phyloP scores from a whole-genome alignment of 495 filamentous ascomycete species.

The Penicillium chermesinum region DNA sequence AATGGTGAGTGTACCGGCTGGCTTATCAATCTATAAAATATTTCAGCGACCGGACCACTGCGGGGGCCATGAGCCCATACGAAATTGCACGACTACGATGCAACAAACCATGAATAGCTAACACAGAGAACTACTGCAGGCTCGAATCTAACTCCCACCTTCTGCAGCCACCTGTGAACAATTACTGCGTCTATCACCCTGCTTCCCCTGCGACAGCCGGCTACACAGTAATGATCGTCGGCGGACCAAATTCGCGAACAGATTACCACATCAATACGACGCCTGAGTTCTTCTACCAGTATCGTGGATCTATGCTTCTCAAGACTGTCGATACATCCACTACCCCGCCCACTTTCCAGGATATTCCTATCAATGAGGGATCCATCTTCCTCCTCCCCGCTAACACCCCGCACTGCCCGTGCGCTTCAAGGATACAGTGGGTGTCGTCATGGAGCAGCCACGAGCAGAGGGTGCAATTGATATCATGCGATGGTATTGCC shows the following conservation, averaged over 20 bases:
- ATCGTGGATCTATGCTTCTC: conserved; percentile 86
- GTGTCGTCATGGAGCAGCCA: conserved; percentile 85
- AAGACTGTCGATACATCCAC: conserved; percentile 71
- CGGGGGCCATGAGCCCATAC: conserved; percentile 3
- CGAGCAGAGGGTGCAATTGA: conserved; percentile 67
- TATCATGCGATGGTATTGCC: conserved; percentile 80
- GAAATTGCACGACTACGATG: too few species aligned
- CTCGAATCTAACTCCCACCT: conserved; percentile 88
- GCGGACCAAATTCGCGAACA: conserved; percentile 91
- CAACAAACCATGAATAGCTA: too few species aligned
- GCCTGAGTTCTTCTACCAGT: conserved; percentile 97
- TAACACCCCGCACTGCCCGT: conserved; percentile 82
- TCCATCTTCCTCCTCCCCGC: conserved; percentile 90
- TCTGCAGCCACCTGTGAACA: conserved; percentile 92
- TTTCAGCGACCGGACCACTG: conserved; percentile 20
- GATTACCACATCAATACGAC: conserved; percentile 99
- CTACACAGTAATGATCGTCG: conserved; percentile 70
- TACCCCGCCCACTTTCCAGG: conserved; percentile 56
- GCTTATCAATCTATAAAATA: conserved; percentile 6
- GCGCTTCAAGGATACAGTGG: conserved; percentile 64
- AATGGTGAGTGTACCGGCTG: conserved; percentile 56
- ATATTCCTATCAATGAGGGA: conserved; percentile 86
- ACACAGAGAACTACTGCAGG: too few species aligned
- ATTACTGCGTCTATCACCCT: conserved; percentile 88
- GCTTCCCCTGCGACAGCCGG: conserved; percentile 37